phyloP scores from a whole-genome alignment of 1,139 yeast species.

The Sugiyamaella xylanicola region DNA sequence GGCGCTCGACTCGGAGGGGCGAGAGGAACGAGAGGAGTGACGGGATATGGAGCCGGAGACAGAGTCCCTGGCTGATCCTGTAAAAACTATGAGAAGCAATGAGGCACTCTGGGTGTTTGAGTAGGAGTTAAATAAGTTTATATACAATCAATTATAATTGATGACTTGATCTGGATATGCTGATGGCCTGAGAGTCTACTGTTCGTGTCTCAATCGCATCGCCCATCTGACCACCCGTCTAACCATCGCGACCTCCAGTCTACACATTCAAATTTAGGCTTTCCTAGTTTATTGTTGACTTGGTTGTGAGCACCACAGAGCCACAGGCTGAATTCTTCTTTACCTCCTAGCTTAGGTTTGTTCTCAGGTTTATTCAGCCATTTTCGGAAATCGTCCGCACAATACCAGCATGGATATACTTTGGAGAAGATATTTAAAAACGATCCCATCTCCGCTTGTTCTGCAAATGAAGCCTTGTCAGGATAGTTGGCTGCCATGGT shows the following conservation, averaged over 20 bases:
- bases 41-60: too few relatives aligned
- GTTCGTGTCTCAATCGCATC: conserved; percentile 34
- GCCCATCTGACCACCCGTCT: conserved; percentile 44
- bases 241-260: conserved; percentile 94
- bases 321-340: conserved; percentile 87
- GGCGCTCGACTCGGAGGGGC: too few relatives aligned
- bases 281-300: conserved; percentile 82
- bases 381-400: conserved; percentile 79
- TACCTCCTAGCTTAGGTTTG: conserved; percentile 67
- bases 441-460: conserved; percentile 71
- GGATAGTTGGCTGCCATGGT: conserved; percentile 92
- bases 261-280: conserved; percentile 80
- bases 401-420: conserved; percentile 92
- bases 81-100: too few relatives aligned
- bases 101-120: too few relatives aligned
- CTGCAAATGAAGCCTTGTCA: conserved; percentile 56
- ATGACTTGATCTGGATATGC: too few relatives aligned
- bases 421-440: conserved; percentile 74
- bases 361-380: conserved; percentile 56
- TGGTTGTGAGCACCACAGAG: conserved; percentile 92
- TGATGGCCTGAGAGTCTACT: too few relatives aligned
- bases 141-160: background rate
- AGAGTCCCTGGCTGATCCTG: too few relatives aligned
- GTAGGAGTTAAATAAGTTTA: background rate
- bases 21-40: too few relatives aligned